These are phyloP conservation scores for Microcos paniculata DNA, from an alignment of 345 rosid species.

Conservation along the genomic window DNA sequence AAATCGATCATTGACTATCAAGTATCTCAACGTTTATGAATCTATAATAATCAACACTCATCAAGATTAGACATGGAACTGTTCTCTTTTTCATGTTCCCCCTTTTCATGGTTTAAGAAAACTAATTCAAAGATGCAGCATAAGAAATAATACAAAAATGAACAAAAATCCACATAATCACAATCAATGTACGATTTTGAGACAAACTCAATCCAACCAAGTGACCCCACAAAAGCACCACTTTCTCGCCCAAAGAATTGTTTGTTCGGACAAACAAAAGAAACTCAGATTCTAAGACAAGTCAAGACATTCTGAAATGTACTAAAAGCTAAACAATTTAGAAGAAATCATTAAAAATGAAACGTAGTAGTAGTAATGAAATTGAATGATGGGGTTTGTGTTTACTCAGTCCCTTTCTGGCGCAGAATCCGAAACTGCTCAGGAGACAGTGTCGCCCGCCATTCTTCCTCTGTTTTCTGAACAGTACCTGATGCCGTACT, in stretches of 20 bases:
- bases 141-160: background rate
- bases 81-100: background rate
- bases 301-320: background rate
- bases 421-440: constrained; percentile 72
- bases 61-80: background rate
- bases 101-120: background rate
- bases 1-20: background rate
- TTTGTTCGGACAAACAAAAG: background rate
- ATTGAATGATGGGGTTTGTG: background rate
- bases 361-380: background rate
- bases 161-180: background rate
- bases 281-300: constrained; percentile 2
- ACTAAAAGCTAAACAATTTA: background rate
- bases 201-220: background rate
- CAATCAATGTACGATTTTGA: background rate
- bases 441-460: constrained; percentile 63
- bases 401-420: constrained; percentile 65
- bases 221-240: background rate
- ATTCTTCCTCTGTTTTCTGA: constrained; percentile 54
- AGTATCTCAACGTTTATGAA: background rate
- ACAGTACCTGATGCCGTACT: constrained; percentile 5
- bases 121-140: background rate
- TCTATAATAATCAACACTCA: background rate
- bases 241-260: background rate
- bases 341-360: background rate